Percentiles rank a stretch among this genome's conserved stretches.
Conservation (phyloP, 2,329 filamentous ascomycete species). For the Cordyceps cicadae region DNA sequence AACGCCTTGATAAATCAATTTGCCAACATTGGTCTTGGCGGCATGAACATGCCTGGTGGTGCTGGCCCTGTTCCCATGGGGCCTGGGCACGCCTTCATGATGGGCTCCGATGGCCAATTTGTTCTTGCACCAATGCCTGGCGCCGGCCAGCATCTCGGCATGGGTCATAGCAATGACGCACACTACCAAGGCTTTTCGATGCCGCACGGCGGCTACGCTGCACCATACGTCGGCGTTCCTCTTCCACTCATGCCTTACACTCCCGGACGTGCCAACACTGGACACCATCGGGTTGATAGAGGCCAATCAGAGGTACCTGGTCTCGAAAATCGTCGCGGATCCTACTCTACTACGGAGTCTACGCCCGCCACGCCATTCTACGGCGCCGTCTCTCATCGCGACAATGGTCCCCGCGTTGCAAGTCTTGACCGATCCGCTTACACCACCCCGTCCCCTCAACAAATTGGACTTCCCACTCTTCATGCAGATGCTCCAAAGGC, state of each 20-base stretch:
- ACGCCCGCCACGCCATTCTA: conserved; percentile 59
- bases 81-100: conserved; percentile 28
- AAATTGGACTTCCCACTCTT: conserved; percentile 37
- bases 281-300: conserved; percentile 39
- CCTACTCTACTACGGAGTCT: conserved; percentile 61
- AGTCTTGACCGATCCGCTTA: conserved; percentile 56
- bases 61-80: conserved; percentile 24
- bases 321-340: conserved; percentile 57
- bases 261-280: conserved; percentile 38
- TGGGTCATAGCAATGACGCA: conserved; percentile 27
- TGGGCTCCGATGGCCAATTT: conserved; percentile 31
- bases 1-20: conserved; percentile 27
- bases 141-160: conserved; percentile 25
- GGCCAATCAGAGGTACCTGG: conserved; percentile 48
- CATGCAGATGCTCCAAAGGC: conserved; percentile 37
- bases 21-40: conserved; percentile 29
- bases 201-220: conserved; percentile 25
- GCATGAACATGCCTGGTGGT: conserved; percentile 26
- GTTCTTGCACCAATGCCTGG: conserved; percentile 28
- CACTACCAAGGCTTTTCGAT: conserved; percentile 26
- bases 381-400: conserved; percentile 47
- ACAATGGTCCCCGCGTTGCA: conserved; percentile 51
- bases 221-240: conserved; percentile 29
- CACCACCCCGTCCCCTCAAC: conserved; percentile 58
- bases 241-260: conserved; percentile 42